phyloP scores from a whole-genome alignment of 169 alveolate species.

The Miamiensis avidus region DNA sequence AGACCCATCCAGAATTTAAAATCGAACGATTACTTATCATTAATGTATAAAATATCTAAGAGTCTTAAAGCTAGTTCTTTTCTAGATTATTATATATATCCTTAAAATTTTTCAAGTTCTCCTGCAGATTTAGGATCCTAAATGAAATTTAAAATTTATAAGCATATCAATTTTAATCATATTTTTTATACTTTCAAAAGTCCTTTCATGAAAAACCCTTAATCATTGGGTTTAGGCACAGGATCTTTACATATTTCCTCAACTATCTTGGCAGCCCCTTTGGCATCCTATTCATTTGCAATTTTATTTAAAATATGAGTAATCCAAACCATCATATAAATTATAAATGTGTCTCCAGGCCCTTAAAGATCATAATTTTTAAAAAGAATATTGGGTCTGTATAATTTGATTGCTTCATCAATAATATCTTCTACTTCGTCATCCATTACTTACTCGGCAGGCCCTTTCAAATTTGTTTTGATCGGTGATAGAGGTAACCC shows the following conservation, averaged over 20 bases:
- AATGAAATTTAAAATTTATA: too few relatives aligned
- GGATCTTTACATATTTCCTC: background rate
- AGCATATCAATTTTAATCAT: background rate
- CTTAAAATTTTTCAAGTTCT: background rate
- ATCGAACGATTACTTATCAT: background rate
- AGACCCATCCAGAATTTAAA: background rate
- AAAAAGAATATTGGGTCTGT: background rate
- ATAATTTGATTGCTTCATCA: background rate
- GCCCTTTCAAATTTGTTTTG: background rate
- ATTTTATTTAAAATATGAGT: background rate
- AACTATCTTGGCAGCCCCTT: background rate
- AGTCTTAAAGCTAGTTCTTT: background rate
- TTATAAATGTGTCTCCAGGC: background rate
- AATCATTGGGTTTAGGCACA: background rate
- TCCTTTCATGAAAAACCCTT: background rate
- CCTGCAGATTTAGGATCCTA: background rate
- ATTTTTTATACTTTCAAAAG: background rate
- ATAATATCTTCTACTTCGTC: background rate
- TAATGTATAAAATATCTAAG: background rate
- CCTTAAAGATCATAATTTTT: background rate
- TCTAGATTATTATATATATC: background rate
- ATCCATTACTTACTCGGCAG: background rate
- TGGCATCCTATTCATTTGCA: background rate
- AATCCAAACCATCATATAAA: background rate
- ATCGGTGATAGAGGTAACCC: background rate